A percentile compares a stretch with the other conserved stretches of the same genome.
These are phyloP conservation scores for Syzygium jambos DNA, from an alignment of 345 rosid species.

Conservation along the genomic window DNA sequence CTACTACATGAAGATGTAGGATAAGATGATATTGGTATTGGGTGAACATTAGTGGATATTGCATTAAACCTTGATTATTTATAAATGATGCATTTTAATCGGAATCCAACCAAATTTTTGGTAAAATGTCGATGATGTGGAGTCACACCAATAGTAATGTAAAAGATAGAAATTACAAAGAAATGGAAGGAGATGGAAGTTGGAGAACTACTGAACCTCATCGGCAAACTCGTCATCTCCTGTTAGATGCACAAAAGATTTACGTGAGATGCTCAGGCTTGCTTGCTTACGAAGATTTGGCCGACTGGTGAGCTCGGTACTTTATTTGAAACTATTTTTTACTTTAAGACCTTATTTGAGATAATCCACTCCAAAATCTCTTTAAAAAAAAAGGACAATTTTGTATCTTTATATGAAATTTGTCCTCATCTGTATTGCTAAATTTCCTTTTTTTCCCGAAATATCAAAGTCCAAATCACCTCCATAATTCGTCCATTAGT, in stretches of 20 bases:
- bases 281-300: accelerated
- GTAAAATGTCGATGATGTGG: not conserved
- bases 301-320: not conserved
- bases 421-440: not conserved
- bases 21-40: not conserved
- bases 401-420: too few relatives aligned
- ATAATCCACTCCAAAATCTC: too few relatives aligned
- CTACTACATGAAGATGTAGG: not conserved
- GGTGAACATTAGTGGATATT: not conserved
- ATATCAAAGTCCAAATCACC: not conserved
- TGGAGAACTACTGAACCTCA: not conserved
- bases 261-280: not conserved
- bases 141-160: not conserved
- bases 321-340: too few relatives aligned
- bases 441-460: not conserved
- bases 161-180: too few relatives aligned
- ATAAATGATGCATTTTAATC: not conserved
- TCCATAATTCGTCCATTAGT: not conserved
- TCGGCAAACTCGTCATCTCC: not conserved
- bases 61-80: not conserved
- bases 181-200: not conserved
- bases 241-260: too few relatives aligned
- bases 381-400: too few relatives aligned
- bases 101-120: not conserved
- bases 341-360: not conserved